These are phyloP conservation scores for Scutellaria baicalensis DNA, from an alignment of 257 asterid genomes.

Conservation along the genomic window DNA sequence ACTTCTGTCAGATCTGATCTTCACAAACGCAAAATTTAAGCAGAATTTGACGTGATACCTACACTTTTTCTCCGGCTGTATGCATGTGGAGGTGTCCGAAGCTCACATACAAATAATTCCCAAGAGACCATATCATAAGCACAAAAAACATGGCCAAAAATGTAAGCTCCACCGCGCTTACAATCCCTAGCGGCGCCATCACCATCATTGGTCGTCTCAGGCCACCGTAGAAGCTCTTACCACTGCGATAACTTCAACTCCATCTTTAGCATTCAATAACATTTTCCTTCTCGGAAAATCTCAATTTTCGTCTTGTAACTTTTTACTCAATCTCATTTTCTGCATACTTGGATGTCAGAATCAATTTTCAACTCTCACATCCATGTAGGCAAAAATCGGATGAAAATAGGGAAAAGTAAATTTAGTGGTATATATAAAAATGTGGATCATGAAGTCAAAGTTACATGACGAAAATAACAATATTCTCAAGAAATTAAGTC, in stretches of 20 bases:
- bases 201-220: constrained; percentile 39
- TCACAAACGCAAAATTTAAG: too few species aligned
- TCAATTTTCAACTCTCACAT: too few species aligned
- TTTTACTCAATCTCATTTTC: too few species aligned
- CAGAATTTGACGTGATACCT: not conserved
- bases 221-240: constrained; percentile 3
- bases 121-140: constrained; percentile 55
- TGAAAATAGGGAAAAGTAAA: too few species aligned
- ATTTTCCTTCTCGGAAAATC: too few species aligned
- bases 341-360: too few species aligned
- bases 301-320: too few species aligned
- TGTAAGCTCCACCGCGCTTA: constrained; percentile 32
- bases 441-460: too few species aligned
- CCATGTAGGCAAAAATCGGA: too few species aligned
- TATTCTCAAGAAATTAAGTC: not conserved
- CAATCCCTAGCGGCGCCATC: constrained; percentile 46
- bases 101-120: constrained; percentile 30
- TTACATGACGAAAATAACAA: too few species aligned
- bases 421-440: too few species aligned
- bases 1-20: not conserved
- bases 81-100: constrained; percentile 43
- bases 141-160: constrained; percentile 40
- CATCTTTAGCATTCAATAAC: too few species aligned
- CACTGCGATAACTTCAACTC: constrained; percentile 14
- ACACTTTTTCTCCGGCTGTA: constrained; percentile 38